A percentile compares a stretch with the other conserved stretches of the same genome.
These are phyloP conservation scores for Schizosaccharomyces versatilis DNA, from an alignment of 1,139 yeast genomes.

Conservation along the genomic window DNA sequence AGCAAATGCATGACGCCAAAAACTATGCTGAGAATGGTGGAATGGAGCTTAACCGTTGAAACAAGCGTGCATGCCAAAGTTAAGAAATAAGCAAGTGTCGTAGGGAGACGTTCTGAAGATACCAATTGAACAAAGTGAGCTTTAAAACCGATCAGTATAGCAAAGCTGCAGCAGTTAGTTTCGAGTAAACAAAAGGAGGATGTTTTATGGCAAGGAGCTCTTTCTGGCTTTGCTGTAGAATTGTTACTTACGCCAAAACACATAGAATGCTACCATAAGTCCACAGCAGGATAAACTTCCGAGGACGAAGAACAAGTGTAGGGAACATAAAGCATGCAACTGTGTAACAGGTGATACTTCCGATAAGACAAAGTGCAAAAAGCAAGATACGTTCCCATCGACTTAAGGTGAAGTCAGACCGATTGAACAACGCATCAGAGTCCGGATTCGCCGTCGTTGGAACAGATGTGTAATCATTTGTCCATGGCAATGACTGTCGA, in stretches of 20 bases:
- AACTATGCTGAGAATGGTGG: constrained; percentile 1
- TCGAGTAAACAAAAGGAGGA: background rate
- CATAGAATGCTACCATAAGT: background rate
- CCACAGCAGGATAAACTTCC: constrained; percentile 40
- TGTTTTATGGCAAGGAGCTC: background rate
- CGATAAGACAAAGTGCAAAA: background rate
- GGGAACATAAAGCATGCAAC: constrained; percentile 41
- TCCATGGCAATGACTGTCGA: background rate
- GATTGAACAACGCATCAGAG: background rate
- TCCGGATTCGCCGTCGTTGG: background rate
- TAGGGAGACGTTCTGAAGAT: background rate
- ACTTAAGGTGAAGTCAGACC: background rate
- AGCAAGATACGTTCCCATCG: background rate
- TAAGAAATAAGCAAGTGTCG: background rate
- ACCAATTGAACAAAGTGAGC: background rate
- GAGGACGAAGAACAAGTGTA: constrained; percentile 67
- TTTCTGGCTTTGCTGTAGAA: too few species aligned
- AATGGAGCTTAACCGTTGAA: background rate
- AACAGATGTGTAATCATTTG: background rate
- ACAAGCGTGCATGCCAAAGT: background rate
- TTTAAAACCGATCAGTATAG: background rate
- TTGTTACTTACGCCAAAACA: background rate
- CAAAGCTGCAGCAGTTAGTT: background rate
- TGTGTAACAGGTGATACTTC: background rate
- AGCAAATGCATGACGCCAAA: background rate